These are phyloP conservation scores for Alternaria alternata DNA, from an alignment of 2,329 filamentous ascomycete genomes.

Conservation along the genomic window DNA sequence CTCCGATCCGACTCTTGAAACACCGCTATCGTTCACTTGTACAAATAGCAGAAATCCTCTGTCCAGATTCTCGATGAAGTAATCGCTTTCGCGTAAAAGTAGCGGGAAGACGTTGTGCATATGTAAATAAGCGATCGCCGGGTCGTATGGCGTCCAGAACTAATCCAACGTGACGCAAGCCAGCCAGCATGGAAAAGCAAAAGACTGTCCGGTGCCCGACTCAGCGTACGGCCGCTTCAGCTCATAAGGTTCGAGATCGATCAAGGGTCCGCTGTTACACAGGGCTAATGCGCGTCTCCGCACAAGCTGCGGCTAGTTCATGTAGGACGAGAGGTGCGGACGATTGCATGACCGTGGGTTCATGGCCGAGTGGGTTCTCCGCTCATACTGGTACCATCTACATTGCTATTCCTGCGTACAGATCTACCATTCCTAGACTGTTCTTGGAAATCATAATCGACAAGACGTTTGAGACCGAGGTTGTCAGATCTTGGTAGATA, in stretches of 20 bases:
- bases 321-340: constrained; percentile 6
- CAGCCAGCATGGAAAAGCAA: constrained; percentile 19
- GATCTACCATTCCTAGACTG: neutral
- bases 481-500: neutral
- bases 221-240: constrained; percentile 5
- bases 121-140: neutral
- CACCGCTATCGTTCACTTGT: constrained; percentile 1
- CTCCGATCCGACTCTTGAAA: constrained; percentile 4
- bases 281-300: constrained; percentile 1
- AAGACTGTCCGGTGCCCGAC: constrained; percentile 1
- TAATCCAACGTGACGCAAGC: constrained; percentile 14
- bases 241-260: constrained; percentile 9
- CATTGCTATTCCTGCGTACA: neutral
- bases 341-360: neutral
- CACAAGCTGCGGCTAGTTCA: constrained; percentile 14
- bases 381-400: neutral
- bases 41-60: neutral
- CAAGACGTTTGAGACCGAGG: neutral
- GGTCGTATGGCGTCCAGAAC: neutral
- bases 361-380: constrained; percentile 3
- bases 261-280: constrained; percentile 19
- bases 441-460: neutral
- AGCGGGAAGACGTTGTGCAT: constrained; percentile 1
- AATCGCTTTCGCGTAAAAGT: neutral
- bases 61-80: neutral